Evolutionary conservation across 2,329 filamentous ascomycete species (phyloP).

Genomic region (Aspergillus luchuensis): DNA sequence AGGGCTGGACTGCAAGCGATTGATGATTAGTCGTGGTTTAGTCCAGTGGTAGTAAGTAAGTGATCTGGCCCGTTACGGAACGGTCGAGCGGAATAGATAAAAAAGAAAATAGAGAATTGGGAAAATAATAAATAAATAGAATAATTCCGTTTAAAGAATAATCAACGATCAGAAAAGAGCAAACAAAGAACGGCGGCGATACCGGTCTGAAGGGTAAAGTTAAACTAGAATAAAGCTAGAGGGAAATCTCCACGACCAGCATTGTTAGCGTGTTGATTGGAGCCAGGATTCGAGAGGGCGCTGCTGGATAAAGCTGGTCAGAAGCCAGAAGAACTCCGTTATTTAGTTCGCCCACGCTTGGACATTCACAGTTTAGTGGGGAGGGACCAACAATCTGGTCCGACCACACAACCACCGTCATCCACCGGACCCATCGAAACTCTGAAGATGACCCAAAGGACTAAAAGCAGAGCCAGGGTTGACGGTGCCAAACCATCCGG

Average conservation of each 20-base stretch:
- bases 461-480: background rate
- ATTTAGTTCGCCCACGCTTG: background rate
- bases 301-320: background rate
- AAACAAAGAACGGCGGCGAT: background rate
- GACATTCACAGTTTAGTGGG: background rate
- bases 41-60: too few relatives aligned
- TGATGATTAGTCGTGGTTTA: too few relatives aligned
- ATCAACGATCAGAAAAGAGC: background rate
- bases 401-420: background rate
- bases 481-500: conserved; percentile 12
- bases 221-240: conserved; percentile 5
- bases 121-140: background rate
- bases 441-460: background rate
- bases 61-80: too few relatives aligned
- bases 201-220: background rate
- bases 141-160: background rate
- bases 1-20: background rate
- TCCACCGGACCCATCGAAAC: background rate
- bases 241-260: conserved; percentile 2
- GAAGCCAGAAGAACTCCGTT: background rate
- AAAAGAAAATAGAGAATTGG: background rate
- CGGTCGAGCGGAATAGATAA: background rate
- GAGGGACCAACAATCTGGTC: background rate
- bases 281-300: background rate
- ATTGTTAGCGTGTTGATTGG: background rate